Percentiles rank a stretch among this genome's conserved stretches.
These are phyloP conservation scores for Vanrija sp. DNA, from an alignment of 1,284 basidiomycete species.

Conservation along the genomic window DNA sequence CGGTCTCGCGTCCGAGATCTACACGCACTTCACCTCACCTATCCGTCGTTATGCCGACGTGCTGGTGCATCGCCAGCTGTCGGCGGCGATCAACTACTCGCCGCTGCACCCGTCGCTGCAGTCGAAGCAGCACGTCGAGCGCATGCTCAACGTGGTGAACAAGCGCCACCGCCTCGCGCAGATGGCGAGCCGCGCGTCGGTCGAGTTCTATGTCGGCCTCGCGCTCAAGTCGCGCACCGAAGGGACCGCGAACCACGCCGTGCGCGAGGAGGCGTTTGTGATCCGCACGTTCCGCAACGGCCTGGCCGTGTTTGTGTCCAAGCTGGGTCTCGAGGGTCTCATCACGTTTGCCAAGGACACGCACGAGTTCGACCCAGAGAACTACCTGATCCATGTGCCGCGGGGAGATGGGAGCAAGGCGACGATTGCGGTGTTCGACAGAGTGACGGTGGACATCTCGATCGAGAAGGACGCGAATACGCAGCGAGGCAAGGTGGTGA, in stretches of 20 bases:
- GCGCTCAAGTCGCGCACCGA: conserved; percentile 70
- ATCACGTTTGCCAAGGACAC: conserved; percentile 85
- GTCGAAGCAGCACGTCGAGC: conserved; percentile 84
- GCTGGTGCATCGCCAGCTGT: conserved; percentile 87
- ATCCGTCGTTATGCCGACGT: conserved; percentile 95
- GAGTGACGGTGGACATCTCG: conserved; percentile 80
- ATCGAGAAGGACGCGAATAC: conserved; percentile 95
- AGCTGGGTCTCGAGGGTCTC: conserved; percentile 87
- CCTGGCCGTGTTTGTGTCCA: conserved; percentile 88
- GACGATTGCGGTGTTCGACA: conserved; percentile 83
- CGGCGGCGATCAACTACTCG: conserved; percentile 80
- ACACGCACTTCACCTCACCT: conserved; percentile 95
- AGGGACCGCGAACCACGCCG: conserved; percentile 38
- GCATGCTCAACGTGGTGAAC: conserved; percentile 79
- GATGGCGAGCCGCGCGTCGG: conserved; percentile 90
- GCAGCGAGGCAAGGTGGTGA: conserved; percentile 85
- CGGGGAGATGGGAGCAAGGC: conserved; percentile 50
- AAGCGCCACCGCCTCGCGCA: conserved; percentile 92
- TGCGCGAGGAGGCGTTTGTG: conserved; percentile 83
- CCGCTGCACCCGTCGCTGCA: conserved; percentile 82
- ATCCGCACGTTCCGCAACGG: conserved; percentile 94
- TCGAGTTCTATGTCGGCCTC: conserved; percentile 95
- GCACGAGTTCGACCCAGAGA: conserved; percentile 81
- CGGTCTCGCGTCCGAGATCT: conserved; percentile 91
- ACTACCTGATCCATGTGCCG: conserved; percentile 76